Percentiles rank a stretch among this genome's conserved stretches.
Evolutionary conservation across 2,329 filamentous ascomycete species (phyloP).

Genomic region (Endothia cerciana): DNA sequence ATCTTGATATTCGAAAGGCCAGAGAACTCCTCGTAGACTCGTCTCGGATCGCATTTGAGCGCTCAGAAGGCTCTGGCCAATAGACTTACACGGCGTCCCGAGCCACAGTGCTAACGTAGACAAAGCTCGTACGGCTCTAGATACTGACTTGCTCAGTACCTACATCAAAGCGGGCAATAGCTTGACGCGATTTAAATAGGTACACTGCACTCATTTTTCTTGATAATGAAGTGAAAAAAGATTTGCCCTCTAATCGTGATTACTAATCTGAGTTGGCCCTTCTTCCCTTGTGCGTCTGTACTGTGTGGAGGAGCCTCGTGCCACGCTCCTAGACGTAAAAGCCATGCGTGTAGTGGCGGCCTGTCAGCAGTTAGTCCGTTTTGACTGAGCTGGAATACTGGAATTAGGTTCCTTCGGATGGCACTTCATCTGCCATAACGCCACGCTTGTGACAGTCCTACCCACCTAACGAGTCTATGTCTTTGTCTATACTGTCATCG

Average conservation of each 20-base stretch:
- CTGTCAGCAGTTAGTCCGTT: background rate
- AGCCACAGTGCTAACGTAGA: background rate
- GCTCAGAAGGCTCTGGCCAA: background rate
- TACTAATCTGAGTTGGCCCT: background rate
- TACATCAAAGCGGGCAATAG: background rate
- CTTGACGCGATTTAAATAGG: background rate
- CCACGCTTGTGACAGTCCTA: background rate
- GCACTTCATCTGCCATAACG: background rate
- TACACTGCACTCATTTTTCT: background rate
- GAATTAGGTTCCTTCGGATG: background rate
- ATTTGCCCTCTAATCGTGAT: background rate
- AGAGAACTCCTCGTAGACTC: background rate
- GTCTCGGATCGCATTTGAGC: background rate
- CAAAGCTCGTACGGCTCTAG: background rate
- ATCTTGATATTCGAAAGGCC: background rate
- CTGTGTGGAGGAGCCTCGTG: background rate
- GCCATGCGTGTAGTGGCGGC: background rate
- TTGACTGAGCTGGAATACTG: background rate
- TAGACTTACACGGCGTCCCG: slow-evolving; percentile 7
- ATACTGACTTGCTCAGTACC: background rate
- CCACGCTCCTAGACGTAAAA: background rate
- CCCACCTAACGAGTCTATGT: background rate
- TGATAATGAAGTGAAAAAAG: background rate
- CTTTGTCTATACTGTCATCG: background rate
- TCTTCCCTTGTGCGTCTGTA: background rate